A percentile compares a stretch with the other conserved stretches of the same genome.
These are phyloP conservation scores for Vavraia culicis DNA, from an alignment of 371 early-diverging fungal species.

Conservation along the genomic window DNA sequence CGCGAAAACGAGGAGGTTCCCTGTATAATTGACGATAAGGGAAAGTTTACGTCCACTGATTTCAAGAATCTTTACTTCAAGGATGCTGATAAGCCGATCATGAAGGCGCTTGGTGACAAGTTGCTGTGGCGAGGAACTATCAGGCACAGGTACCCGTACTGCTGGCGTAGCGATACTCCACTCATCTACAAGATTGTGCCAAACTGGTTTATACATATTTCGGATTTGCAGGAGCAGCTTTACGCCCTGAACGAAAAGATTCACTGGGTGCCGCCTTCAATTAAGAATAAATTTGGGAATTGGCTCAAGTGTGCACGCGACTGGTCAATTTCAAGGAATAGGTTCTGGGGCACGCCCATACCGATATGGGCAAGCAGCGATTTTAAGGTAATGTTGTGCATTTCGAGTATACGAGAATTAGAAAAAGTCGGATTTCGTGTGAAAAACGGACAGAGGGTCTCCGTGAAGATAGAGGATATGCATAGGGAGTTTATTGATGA, in stretches of 20 bases:
- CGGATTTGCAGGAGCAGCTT: slow-evolving; percentile 59
- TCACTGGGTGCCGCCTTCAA: slow-evolving; percentile 85
- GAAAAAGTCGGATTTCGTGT: slow-evolving; percentile 50
- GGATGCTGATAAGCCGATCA: slow-evolving; percentile 84
- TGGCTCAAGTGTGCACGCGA: slow-evolving; percentile 94
- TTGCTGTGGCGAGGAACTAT: slow-evolving; percentile 43
- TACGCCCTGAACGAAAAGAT: slow-evolving; percentile 66
- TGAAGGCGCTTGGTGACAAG: slow-evolving; percentile 47
- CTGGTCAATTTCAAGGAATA: slow-evolving; percentile 93
- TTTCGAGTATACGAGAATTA: slow-evolving; percentile 82
- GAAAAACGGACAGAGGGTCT: too few species aligned
- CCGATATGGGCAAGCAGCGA: slow-evolving; percentile 92
- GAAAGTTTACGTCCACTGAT: slow-evolving; percentile 57
- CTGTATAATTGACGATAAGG: slow-evolving; percentile 78
- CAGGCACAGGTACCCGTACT: slow-evolving; percentile 74
- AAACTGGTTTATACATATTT: slow-evolving; percentile 89
- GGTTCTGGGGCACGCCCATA: slow-evolving; percentile 99
- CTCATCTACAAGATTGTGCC: slow-evolving; percentile 91
- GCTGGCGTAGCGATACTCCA: slow-evolving; percentile 94
- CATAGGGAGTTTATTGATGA: slow-evolving; percentile 90
- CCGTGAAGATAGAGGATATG: slow-evolving; percentile 50
- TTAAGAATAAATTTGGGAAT: slow-evolving; percentile 88
- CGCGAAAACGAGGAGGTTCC: slow-evolving; percentile 60
- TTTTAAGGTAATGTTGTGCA: slow-evolving; percentile 56
- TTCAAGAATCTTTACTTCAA: slow-evolving; percentile 68